Evolutionary conservation across 805 yeast genomes (phyloP), one percentile per base, ranked within the genome.

Genomic region (Torulaspora indica): DNA sequence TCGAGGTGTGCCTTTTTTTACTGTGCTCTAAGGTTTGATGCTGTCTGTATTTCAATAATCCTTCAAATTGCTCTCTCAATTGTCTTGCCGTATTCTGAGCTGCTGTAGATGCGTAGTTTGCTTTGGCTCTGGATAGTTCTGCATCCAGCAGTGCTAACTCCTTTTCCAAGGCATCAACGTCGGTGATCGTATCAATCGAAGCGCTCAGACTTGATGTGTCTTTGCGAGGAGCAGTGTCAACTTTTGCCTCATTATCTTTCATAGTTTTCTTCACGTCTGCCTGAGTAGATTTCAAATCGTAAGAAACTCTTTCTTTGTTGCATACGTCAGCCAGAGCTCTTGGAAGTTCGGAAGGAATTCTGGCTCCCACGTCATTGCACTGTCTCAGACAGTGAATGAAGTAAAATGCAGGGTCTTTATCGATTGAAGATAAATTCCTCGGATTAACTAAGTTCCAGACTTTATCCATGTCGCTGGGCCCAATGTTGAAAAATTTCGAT

Each of bases 391-490:
- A 87, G 66, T 93, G 98, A 49, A 93, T 72, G 56, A 85, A 89
- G 30, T 87, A 95, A 48, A 89, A 67, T 18, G 89, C 81, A 63
- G 95, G 98, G 67, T 93, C 98, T 57, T 85, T 89, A 64, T 90
- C 97, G 49, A 93, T 89, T 8, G 95, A 83, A 57, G 82, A 87
- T 41, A 80, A 79, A 43, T 84, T 81, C 58, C 85, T 84, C 8
- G 98, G 98, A 59, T 93, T 93, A 42, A 93, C 95, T 46, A 93
- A 70, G 63, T 87, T 88, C 98, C 98, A 93, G 2, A 96, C 95
- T 38, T 85, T 82, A 23, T 89, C 78, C 5, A 89, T 74, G 63
- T 90, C 98, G 4, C 90, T 76, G 43, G 80, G 77, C 8, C 97
- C 96, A 9, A 93, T 85, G 48, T 78, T 78, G 27, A 68, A 64